Evolutionary conservation across 306 rosid species (phyloP), one percentile per base, ranked within the genome.

Genomic region (Betula pendula): DNA sequence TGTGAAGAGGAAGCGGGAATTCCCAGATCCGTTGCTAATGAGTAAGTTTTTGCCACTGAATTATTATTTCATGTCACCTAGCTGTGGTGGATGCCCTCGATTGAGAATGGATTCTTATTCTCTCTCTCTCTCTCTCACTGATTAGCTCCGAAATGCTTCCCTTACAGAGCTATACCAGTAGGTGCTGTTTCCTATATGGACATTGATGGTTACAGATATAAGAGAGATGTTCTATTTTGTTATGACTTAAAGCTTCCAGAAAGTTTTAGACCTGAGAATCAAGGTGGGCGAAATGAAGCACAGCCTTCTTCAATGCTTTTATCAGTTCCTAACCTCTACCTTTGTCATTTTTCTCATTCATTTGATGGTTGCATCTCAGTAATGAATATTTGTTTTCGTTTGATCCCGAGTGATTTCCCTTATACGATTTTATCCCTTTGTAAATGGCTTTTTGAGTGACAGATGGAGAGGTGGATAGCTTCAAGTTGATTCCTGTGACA

Each of bases 1-100:
- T 94, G 98, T 70, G 83, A 89, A 80, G 98, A 94, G 88, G 98
- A 92, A 89, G 98, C 98, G 1, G 96, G 98, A 75, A 94, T 94
- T 38, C 95, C 96, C 8, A 85, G 90, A 62, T 87, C 95, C 82
- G 73, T 92, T 76, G 88, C 97, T 31, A 81, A 77, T 3, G 12
- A 84, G 98, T 88, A 83, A 75, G 89, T 77, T 78, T 71, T 50
- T 24, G 35, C 73, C 71, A 49, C 22, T 63, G 55, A 22, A 24
- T 42, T 35, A 45, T 27, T 52, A 9, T 22, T 75, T 31, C 75
- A 8, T 14, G 53, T 73, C 44, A 65, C 48, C 48, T 19, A 16
- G 27, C 24, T 8, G 48, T 65, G 25, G 70, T 43, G 17, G 44
- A 35, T 35, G 70, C 70, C 70, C n/a, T 65, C 8, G 25, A 38